Conservation (phyloP, 495 filamentous ascomycete genomes). For the Penicillium flavigenum region DNA sequence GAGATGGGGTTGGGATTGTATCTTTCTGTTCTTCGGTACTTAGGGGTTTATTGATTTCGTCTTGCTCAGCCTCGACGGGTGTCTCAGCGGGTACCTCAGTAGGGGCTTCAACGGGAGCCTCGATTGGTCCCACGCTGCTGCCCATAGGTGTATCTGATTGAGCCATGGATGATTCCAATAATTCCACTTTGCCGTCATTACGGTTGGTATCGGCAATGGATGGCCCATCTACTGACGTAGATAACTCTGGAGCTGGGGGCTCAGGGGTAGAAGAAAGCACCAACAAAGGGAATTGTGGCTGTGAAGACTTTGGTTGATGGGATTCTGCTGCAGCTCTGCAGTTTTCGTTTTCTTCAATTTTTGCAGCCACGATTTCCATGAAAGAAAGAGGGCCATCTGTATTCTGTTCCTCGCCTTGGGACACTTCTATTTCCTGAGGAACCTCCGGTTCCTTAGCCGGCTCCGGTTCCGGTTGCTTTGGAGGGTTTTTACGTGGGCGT, state of each 20-base stretch:
- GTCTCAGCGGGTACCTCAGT: too few relatives aligned
- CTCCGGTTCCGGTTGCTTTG: neutral
- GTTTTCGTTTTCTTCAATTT: constrained; percentile 3
- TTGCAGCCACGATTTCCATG: neutral
- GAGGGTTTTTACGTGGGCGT: constrained; percentile 14
- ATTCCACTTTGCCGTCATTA: neutral
- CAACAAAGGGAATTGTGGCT: neutral
- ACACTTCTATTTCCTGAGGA: neutral
- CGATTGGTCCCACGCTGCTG: neutral
- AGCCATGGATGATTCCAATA: neutral
- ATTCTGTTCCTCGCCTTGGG: neutral
- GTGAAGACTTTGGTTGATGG: neutral
- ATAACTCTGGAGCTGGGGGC: neutral
- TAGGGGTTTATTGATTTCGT: neutral
- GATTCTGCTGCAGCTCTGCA: neutral
- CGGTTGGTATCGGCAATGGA: neutral
- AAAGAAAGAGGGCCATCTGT: neutral
- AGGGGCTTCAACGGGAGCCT: neutral
- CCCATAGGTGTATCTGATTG: neutral
- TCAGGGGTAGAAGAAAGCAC: neutral
- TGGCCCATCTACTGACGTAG: neutral
- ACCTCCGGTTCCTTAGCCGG: neutral
- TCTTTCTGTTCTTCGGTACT: constrained; percentile 5
- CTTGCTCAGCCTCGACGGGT: neutral
- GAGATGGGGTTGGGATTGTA: neutral